Percentiles rank a stretch among this genome's conserved stretches.
phyloP scores from a whole-genome alignment of 2,329 filamentous ascomycete genomes.

The Hymenoscyphus occultus region DNA sequence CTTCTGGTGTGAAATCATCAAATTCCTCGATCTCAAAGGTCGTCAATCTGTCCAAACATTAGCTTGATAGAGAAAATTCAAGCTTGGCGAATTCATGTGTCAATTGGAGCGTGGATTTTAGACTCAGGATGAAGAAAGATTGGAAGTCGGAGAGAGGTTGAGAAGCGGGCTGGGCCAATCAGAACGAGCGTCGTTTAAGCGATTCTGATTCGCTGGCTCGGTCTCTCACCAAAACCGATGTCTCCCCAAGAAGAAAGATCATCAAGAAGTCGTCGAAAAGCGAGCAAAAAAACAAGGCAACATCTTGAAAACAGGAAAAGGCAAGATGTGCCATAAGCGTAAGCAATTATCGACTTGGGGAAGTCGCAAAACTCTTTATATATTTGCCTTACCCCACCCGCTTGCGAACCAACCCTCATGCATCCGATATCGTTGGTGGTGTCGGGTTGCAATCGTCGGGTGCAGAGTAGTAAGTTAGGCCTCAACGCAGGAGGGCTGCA shows the following conservation, averaged over 20 bases:
- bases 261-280: not conserved
- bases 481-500: conserved; percentile 2
- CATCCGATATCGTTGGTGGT: not conserved
- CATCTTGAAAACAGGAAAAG: not conserved
- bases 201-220: not conserved
- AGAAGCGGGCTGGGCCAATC: not conserved
- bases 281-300: not conserved
- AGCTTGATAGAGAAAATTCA: not conserved
- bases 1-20: not conserved
- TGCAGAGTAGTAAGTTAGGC: conserved; percentile 1
- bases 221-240: not conserved
- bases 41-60: not conserved
- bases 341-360: not conserved
- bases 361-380: conserved; percentile 1
- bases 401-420: not conserved
- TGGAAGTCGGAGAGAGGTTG: not conserved
- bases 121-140: not conserved
- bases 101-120: not conserved
- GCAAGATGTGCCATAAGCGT: not conserved
- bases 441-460: not conserved
- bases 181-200: not conserved
- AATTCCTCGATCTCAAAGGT: not conserved
- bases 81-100: not conserved
- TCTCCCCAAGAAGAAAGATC: not conserved
- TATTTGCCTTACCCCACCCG: not conserved